phyloP scores from a whole-genome alignment of 208 protist genomes.

The Novymonas esmeraldas region DNA sequence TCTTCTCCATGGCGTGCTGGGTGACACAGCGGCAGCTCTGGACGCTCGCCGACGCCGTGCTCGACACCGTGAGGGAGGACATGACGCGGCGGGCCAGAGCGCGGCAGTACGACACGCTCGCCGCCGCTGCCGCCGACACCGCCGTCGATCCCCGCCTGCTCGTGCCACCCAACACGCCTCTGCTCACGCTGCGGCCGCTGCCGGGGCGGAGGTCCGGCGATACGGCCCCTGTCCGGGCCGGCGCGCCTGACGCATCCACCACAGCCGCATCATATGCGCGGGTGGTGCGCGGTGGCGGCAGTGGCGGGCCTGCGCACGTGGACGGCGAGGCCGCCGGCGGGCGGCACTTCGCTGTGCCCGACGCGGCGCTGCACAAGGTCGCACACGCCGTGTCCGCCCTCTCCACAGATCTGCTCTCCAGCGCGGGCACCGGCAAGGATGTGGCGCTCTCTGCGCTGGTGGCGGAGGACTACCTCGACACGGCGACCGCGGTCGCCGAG shows the following conservation, averaged over 20 bases:
- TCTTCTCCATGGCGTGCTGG: conserved; percentile 62
- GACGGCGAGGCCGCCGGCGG: background rate
- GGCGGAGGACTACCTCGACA: conserved; percentile 44
- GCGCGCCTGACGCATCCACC: background rate
- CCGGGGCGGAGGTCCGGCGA: background rate
- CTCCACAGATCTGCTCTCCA: conserved; percentile 49
- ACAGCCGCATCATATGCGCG: background rate
- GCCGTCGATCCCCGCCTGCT: conserved; percentile 33
- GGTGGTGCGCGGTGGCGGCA: background rate
- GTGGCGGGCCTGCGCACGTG: background rate
- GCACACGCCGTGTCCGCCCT: conserved; percentile 59
- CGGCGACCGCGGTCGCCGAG: conserved; percentile 46
- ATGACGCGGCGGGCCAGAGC: conserved; percentile 39
- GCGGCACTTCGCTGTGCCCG: conserved; percentile 41
- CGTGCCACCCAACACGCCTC: conserved; percentile 23
- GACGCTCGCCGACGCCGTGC: conserved; percentile 60
- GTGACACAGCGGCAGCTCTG: conserved; percentile 63
- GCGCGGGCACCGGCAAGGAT: conserved; percentile 1
- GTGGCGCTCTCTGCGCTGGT: conserved; percentile 10
- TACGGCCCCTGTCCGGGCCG: background rate
- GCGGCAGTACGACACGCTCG: conserved; percentile 36
- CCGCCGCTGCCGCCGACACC: conserved; percentile 5
- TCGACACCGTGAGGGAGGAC: conserved; percentile 58
- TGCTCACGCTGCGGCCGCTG: conserved; percentile 31
- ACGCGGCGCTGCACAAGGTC: conserved; percentile 36